Evolutionary conservation across 768 basidiomycete species (phyloP).

Genomic region (Auriscalpium microsporum): DNA sequence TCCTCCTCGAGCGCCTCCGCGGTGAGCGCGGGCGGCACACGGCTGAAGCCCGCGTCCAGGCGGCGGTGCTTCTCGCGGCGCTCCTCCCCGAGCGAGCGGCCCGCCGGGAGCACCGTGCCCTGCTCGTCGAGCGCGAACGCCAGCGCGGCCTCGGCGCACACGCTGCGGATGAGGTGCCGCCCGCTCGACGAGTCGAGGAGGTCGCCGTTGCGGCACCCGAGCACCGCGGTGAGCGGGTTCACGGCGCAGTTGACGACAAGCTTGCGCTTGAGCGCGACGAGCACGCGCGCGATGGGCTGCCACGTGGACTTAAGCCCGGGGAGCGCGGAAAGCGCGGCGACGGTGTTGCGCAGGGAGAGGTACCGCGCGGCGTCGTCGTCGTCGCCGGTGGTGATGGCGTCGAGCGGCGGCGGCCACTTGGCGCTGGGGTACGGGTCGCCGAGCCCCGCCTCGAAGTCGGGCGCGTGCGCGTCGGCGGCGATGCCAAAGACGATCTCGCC

Average conservation of each 20-base stretch:
- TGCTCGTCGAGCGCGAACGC: conserved; percentile 49
- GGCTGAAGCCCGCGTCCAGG: conserved; percentile 22
- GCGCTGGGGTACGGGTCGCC: conserved; percentile 24
- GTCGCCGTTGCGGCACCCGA: conserved; percentile 74
- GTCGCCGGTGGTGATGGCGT: conserved; percentile 38
- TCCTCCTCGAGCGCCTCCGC: conserved; percentile 41
- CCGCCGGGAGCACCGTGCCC: conserved; percentile 21
- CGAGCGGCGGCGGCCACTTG: conserved; percentile 38
- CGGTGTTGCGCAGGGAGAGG: conserved; percentile 55
- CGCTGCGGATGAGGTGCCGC: conserved; percentile 33
- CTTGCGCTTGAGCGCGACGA: conserved; percentile 67
- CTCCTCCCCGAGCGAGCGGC: not conserved
- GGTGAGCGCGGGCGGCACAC: conserved; percentile 40
- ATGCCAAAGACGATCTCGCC: conserved; percentile 76
- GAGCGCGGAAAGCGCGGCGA: conserved; percentile 52
- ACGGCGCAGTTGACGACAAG: conserved; percentile 74
- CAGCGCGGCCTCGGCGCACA: conserved; percentile 66
- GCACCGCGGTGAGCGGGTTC: conserved; percentile 78
- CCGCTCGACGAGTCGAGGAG: conserved; percentile 43
- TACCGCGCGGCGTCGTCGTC: conserved; percentile 37
- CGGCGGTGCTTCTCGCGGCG: conserved; percentile 11
- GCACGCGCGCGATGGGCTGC: conserved; percentile 57
- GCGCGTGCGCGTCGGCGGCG: conserved; percentile 54
- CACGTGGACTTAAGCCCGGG: conserved; percentile 52
- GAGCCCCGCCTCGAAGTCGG: conserved; percentile 54